These are phyloP conservation scores for Mortierella sp. DNA, from an alignment of 371 early-diverging fungal species.

Conservation along the genomic window DNA sequence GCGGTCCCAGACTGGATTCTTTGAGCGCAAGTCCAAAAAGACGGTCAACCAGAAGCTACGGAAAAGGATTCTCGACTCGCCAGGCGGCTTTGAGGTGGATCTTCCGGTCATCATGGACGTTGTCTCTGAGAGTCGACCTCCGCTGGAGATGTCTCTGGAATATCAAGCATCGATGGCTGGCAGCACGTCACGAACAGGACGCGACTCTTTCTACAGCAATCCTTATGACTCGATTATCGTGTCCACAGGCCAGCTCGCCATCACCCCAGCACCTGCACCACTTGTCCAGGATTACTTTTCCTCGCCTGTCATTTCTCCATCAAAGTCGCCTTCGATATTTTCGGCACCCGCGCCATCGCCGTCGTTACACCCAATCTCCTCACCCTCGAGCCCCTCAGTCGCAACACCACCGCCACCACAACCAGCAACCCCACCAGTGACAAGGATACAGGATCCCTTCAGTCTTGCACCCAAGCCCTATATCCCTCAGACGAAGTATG, in stretches of 20 bases:
- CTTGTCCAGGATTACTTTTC: background rate
- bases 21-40: constrained; percentile 22
- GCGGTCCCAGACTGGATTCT: constrained; percentile 28
- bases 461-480: background rate
- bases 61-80: constrained; percentile 20
- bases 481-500: constrained; percentile 9
- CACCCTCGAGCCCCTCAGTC: background rate
- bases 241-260: constrained; percentile 16
- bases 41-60: constrained; percentile 29
- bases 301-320: background rate
- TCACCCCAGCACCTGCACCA: background rate
- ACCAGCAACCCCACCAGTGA: background rate
- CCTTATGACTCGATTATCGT: constrained; percentile 3
- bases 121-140: constrained; percentile 15
- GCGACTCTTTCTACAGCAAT: background rate
- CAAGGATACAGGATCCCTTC: constrained; percentile 6
- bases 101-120: constrained; percentile 37
- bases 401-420: background rate
- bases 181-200: background rate
- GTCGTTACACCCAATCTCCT: background rate
- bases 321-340: background rate
- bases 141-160: background rate
- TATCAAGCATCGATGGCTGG: constrained; percentile 20
- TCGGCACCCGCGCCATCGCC: background rate
- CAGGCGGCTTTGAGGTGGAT: constrained; percentile 39